A percentile compares a stretch with the other conserved stretches of the same genome.
These are phyloP conservation scores for Penicillium malachiteum DNA, from an alignment of 495 filamentous ascomycete species.

Conservation along the genomic window DNA sequence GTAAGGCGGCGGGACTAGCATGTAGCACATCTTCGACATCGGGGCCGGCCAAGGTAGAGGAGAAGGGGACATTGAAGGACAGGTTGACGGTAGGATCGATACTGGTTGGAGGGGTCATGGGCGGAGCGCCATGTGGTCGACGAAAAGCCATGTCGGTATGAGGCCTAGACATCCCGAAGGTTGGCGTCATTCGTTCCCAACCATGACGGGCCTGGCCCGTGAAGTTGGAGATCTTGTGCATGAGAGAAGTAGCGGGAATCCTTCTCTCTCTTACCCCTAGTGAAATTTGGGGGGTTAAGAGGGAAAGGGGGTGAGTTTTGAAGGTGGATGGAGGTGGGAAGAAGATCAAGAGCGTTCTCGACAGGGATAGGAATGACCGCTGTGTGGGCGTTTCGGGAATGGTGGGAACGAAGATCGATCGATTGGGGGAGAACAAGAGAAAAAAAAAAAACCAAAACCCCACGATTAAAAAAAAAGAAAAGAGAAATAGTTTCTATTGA, in stretches of 20 bases:
- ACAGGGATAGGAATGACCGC: conserved; percentile 46
- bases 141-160: conserved; percentile 75
- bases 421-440: conserved; percentile 11
- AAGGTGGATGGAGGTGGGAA: conserved; percentile 16
- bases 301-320: conserved; percentile 20
- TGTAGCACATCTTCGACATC: conserved; percentile 89
- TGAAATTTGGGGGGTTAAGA: conserved; percentile 41
- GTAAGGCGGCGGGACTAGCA: conserved; percentile 76
- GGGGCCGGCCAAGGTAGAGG: conserved; percentile 84
- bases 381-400: conserved; percentile 41
- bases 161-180: conserved; percentile 75
- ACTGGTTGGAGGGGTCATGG: conserved; percentile 62
- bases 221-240: conserved; percentile 94
- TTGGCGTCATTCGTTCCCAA: conserved; percentile 86
- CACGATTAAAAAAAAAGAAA: conserved; percentile 1
- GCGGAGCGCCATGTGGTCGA: conserved; percentile 65
- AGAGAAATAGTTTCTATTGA: not conserved
- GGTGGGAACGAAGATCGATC: conserved; percentile 36
- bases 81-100: conserved; percentile 70
- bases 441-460: conserved; percentile 7
- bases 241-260: conserved; percentile 37
- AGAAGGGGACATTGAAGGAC: conserved; percentile 94
- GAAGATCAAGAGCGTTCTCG: conserved; percentile 29
- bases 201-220: conserved; percentile 80
- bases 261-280: conserved; percentile 45